A percentile compares a stretch with the other conserved stretches of the same genome.
These are phyloP conservation scores for Arthrobotrys sphaeroides DNA, from an alignment of 2,329 filamentous ascomycete species.

Conservation along the genomic window DNA sequence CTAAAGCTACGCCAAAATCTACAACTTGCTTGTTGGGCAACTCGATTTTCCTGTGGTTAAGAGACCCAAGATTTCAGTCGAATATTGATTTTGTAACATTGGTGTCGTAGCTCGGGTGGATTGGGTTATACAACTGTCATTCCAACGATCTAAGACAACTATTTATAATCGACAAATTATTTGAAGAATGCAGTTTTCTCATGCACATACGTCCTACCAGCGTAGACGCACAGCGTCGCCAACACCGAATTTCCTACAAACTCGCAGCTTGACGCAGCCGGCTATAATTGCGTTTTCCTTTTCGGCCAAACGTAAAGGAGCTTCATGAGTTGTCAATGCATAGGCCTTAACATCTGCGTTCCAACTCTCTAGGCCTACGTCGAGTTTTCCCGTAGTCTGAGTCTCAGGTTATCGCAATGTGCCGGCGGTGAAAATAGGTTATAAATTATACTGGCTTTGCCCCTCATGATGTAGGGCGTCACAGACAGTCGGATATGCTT, in stretches of 20 bases:
- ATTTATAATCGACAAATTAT: background rate
- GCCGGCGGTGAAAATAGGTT: background rate
- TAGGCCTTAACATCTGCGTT: background rate
- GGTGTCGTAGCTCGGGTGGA: no score
- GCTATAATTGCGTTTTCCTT: background rate
- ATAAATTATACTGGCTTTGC: background rate
- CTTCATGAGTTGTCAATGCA: slow-evolving; percentile 13
- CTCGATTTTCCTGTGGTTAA: no score
- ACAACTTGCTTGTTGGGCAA: no score
- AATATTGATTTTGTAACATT: no score
- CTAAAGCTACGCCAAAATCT: no score
- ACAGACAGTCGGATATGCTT: no score
- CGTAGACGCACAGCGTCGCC: background rate
- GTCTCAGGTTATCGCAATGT: background rate
- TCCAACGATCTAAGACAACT: background rate
- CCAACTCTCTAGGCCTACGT: no score
- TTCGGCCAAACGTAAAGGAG: background rate
- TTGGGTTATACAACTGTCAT: no score
- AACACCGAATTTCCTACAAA: slow-evolving; percentile 1
- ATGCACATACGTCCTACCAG: background rate
- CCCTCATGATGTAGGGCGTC: no score
- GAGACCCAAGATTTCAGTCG: no score
- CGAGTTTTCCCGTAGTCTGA: no score
- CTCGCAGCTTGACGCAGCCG: background rate
- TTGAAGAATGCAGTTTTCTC: background rate